phyloP scores from a whole-genome alignment of 1,284 basidiomycete genomes.

The Macrocystidia cucumis region DNA sequence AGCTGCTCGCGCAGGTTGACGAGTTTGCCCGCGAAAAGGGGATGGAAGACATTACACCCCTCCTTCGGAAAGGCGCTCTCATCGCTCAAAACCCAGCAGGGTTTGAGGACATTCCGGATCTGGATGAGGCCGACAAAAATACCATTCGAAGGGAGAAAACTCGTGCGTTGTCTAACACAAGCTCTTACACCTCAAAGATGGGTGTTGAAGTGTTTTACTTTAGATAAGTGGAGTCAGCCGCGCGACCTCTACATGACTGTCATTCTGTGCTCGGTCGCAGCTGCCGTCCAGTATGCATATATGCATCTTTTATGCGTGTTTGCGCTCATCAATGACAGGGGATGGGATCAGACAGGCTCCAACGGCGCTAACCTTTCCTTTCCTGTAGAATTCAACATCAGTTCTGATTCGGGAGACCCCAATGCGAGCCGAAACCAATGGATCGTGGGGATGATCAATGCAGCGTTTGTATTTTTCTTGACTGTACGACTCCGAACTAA shows the following conservation, averaged over 20 bases:
- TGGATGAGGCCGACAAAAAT: slow-evolving; percentile 43
- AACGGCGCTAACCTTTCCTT: slow-evolving; percentile 63
- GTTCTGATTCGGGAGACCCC: slow-evolving; percentile 16
- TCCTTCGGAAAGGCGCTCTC: slow-evolving; percentile 49
- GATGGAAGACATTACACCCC: slow-evolving; percentile 33
- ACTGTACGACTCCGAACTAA: background rate
- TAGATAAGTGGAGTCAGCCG: slow-evolving; percentile 52
- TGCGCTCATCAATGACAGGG: slow-evolving; percentile 21
- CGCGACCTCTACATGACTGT: slow-evolving; percentile 45
- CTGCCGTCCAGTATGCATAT: slow-evolving; percentile 46
- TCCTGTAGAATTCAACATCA: slow-evolving; percentile 45
- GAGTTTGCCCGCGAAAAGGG: slow-evolving; percentile 36
- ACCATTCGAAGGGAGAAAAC: slow-evolving; percentile 43
- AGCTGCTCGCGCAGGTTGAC: slow-evolving; percentile 37
- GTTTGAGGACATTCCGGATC: slow-evolving; percentile 42
- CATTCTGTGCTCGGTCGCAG: slow-evolving; percentile 47
- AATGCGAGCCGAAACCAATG: slow-evolving; percentile 29
- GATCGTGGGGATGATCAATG: slow-evolving; percentile 40
- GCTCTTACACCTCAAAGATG: background rate
- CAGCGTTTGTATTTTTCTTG: slow-evolving; percentile 22
- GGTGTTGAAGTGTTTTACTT: background rate
- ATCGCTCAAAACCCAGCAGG: slow-evolving; percentile 47
- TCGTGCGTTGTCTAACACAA: slow-evolving; percentile 22
- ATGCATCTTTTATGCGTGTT: slow-evolving; percentile 1
- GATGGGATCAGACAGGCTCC: slow-evolving; percentile 56